Evolutionary conservation across 495 filamentous ascomycete species (phyloP), one percentile per base, ranked within the genome.

Genomic region (Cenococcum geophilum): DNA sequence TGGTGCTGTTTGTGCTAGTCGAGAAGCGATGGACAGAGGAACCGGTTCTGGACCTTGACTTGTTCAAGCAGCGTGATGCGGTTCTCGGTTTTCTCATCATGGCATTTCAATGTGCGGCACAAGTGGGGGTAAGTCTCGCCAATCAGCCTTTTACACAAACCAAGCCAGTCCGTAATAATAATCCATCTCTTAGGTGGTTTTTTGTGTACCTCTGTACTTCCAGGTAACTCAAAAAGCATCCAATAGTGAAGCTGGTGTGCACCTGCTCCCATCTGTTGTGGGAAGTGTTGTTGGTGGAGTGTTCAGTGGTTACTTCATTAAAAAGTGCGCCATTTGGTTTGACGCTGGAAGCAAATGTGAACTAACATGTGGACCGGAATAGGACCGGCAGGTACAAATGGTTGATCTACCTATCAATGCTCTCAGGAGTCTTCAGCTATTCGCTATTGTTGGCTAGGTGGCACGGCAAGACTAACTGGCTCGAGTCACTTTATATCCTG

Each of bases 151-250:
- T 10, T 22, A 12, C 16, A 22, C 48, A 25, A 6, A 37, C 2
- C 35, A 53, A 3, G 5, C 42, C 47, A 21, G 47, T 22, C 10
- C 10, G 8, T 32, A 10, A 16, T n/a, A n/a, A n/a, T n/a, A n/a
- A n/a, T n/a, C n/a, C n/a, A n/a, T n/a, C n/a, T n/a, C n/a, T 3
- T 34, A 67, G 77, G 66, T 83, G 58, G 82, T 83, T 78, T 79
- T 78, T 47, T 73, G 75, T n/a, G 79, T 88, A 0, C 86, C 86
- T 0, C 72, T 89, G 0, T 89, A 89, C 68, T 89, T 88, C 65
- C 83, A 86, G 62, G 78, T 87, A n/a, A 86, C 83, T 0, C 64
- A 74, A 4, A 68, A 75, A 0, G 77, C 77, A 5, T 83, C 81
- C 9, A 79, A 80, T 55, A 82, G 84, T 0, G 67, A 72, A 0